Conservation (phyloP, 768 basidiomycete species). For the Mrakia gelida region DNA sequence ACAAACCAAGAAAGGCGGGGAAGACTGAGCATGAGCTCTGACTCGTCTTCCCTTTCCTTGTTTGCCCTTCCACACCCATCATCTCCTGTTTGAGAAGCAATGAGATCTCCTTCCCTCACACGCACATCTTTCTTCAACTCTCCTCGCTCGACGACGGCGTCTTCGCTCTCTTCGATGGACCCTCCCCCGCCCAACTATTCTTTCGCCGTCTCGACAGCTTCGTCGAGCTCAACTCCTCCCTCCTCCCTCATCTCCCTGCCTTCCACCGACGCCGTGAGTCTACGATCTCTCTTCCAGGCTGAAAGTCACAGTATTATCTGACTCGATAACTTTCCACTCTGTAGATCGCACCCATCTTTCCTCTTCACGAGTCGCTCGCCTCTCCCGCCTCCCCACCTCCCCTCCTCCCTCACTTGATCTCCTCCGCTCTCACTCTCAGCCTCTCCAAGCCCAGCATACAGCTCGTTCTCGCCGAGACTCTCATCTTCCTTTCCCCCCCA, state of each 20-base stretch:
- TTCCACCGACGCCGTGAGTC: too few relatives aligned
- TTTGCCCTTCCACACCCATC: too few relatives aligned
- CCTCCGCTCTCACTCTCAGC: not conserved
- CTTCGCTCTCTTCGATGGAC: too few relatives aligned
- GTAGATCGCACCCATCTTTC: not conserved
- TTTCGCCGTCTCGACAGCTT: not conserved
- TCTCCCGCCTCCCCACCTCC: not conserved
- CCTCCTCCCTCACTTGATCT: not conserved
- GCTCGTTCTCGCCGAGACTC: not conserved
- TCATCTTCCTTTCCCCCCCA: not conserved
- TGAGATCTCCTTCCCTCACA: too few relatives aligned
- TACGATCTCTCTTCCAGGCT: not conserved
- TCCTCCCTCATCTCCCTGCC: too few relatives aligned
- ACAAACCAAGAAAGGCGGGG: too few relatives aligned
- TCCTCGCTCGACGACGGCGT: too few relatives aligned
- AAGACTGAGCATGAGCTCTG: too few relatives aligned
- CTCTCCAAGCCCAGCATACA: not conserved
- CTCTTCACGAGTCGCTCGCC: not conserved
- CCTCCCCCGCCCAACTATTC: not conserved
- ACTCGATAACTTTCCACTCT: not conserved
- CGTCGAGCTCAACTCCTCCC: slow-evolving; percentile 3
- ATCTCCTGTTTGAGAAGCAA: too few relatives aligned
- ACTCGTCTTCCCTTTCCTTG: too few relatives aligned
- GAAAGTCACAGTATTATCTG: not conserved
- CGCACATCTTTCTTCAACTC: too few relatives aligned